Evolutionary conservation across 23 red algal genomes (phyloP), one percentile per base, ranked within the genome.

Genomic region (Gracilaria domingensis): DNA sequence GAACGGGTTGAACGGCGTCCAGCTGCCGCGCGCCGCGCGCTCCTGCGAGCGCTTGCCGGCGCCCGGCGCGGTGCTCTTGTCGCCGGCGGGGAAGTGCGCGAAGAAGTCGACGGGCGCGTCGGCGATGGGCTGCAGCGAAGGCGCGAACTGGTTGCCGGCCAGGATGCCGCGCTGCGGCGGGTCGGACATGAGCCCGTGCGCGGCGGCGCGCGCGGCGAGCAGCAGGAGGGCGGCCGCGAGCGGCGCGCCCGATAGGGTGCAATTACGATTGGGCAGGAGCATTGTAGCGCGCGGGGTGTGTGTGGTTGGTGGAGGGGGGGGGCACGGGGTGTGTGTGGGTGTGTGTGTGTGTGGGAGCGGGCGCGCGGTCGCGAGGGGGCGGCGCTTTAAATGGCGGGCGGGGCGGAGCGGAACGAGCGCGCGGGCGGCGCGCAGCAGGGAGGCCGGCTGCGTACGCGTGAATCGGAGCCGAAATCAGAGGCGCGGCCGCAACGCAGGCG

Each of bases 11-110:
- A 70, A 91, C 18, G 88, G 88, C 24, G 88, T 91, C 88, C 88
- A 91, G n/a, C 12, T 21, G 33, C 50, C 14, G 24, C 17, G 14
- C 12, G 76, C 79, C 1, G 88, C 72, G 26, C 75, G 75, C 76
- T 91, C 51, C 61, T 81, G 74, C 32, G 75, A 83, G 0, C 5
- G 40, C 78, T 83, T 81, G 40, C 88, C 88, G 5, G 88, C 64
- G 13, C 88, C 88, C 47, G 72, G 76, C 12, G 17, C 17, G 36
- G 61, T 45, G 58, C 32, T 37, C 77, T 91, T 91, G 49, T 91
- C 61, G 53, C 88, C 88, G 21, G 88, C 88, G 18, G 88, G 88
- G 44, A 91, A 91, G 88, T 91, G 88, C 5, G 78, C 65, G 58
- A 37, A 66, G 30, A 35, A 39, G 37, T 91, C 88, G 40, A 83